Conservation (phyloP, 2,329 filamentous ascomycete species). For the Pseudodiploospora longispora region DNA sequence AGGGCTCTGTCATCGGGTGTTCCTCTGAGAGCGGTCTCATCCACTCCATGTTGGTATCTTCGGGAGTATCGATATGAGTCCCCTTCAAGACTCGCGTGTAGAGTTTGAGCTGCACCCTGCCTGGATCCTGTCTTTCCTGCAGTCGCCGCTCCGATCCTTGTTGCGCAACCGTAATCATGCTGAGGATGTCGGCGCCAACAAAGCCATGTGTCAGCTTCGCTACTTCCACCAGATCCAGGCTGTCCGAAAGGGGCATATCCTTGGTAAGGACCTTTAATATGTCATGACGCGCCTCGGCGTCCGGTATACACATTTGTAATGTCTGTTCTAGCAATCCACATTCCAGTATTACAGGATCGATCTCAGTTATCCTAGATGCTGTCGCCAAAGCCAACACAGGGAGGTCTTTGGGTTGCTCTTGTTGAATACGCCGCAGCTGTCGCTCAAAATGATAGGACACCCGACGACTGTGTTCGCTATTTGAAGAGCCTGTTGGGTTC, state of each 20-base stretch:
- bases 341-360: constrained; percentile 70
- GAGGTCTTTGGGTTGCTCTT: constrained; percentile 61
- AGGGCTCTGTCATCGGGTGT: constrained; percentile 3
- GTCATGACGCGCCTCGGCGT: constrained; percentile 64
- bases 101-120: constrained; percentile 5
- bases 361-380: constrained; percentile 77
- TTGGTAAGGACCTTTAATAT: constrained; percentile 70
- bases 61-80: constrained; percentile 5
- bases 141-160: constrained; percentile 28
- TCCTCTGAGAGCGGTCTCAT: neutral
- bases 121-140: constrained; percentile 20
- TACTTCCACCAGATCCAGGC: constrained; percentile 65
- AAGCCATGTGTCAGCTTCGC: constrained; percentile 87
- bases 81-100: constrained; percentile 4
- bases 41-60: neutral
- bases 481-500: constrained; percentile 66
- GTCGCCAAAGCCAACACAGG: constrained; percentile 86
- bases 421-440: constrained; percentile 75
- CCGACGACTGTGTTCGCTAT: constrained; percentile 82
- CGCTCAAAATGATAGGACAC: constrained; percentile 76
- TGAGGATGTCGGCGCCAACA: constrained; percentile 81
- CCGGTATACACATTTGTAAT: constrained; percentile 82
- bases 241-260: constrained; percentile 53
- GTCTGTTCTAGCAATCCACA: constrained; percentile 74
- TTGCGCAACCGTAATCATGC: constrained; percentile 41